Conservation (phyloP, 192 early-diverging fungal species). For the Podila verticillata region DNA sequence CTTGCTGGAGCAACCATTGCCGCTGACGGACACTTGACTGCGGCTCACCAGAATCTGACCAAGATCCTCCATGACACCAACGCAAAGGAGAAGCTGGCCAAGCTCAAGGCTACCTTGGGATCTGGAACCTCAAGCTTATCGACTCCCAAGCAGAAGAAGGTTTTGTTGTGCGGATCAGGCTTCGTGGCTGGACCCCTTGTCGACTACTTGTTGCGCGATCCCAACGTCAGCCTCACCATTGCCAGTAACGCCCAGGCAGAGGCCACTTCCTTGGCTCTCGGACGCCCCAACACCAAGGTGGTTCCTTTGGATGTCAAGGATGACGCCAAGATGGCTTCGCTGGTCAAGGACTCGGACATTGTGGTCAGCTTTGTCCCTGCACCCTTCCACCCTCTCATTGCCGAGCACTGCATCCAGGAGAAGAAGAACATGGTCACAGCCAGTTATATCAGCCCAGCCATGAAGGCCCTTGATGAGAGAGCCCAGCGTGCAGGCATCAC, state of each 20-base stretch:
- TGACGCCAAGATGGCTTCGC: slow-evolving; percentile 60
- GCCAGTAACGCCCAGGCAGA: slow-evolving; percentile 82
- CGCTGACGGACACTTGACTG: slow-evolving; percentile 69
- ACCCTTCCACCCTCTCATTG: slow-evolving; percentile 82
- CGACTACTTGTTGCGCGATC: slow-evolving; percentile 78
- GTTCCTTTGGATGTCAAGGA: slow-evolving; percentile 80
- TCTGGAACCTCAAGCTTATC: slow-evolving; percentile 8
- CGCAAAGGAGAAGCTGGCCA: slow-evolving; percentile 30
- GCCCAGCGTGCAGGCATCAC: slow-evolving; percentile 86
- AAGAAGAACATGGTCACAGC: slow-evolving; percentile 96
- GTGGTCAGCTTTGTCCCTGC: slow-evolving; percentile 94
- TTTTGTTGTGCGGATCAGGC: slow-evolving; percentile 87
- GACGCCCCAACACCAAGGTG: slow-evolving; percentile 68
- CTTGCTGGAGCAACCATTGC: slow-evolving; percentile 83
- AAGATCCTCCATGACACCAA: slow-evolving; percentile 49
- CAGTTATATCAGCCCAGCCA: slow-evolving; percentile 93
- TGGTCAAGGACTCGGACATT: slow-evolving; percentile 82
- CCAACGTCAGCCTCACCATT: slow-evolving; percentile 73
- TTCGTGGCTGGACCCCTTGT: slow-evolving; percentile 94
- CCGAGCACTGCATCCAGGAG: slow-evolving; percentile 78
- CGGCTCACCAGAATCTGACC: slow-evolving; percentile 64
- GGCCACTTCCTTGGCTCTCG: slow-evolving; percentile 72
- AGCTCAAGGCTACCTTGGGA: slow-evolving; percentile 49
- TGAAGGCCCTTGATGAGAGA: slow-evolving; percentile 76
- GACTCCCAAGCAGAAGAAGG: slow-evolving; percentile 46